Evolutionary conservation across 2,329 filamentous ascomycete genomes (phyloP), one percentile per base, ranked within the genome.

Genomic region (Hypoxylon rubiginosum): DNA sequence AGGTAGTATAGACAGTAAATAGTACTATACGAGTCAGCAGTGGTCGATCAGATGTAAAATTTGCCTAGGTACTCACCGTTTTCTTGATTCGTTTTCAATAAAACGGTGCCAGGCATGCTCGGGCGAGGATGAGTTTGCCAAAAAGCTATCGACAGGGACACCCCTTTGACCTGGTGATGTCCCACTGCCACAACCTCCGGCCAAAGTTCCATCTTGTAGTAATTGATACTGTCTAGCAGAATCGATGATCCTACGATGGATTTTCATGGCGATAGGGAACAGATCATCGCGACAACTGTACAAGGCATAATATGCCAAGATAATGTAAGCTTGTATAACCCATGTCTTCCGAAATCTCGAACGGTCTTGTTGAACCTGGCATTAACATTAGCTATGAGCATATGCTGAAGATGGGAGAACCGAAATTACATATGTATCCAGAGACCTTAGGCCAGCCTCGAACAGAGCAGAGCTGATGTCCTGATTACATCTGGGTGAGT

Each of bases 41-140:
- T 6, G 10, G 3, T 41, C 11, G 36, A 11, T 41, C 6, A 17
- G 5, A 7, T 41, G n/a, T n/a, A 41, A 41, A 17, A 3, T 41
- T 2, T 13, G 3, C 36, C 21, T 24, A 32, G 30, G 10, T 11
- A 15, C 36, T n/a, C 57, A 62, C 62, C 57, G 45, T 46, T 56
- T 82, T 76, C 0, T 77, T 72, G 9, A 80, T 78, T 66, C 79
- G 76, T 17, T 83, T 82, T 2, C 84, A 76, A n/a, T 82, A 80
- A 4, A 77, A 77, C 6, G 81, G 77, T 7, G 82, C 83, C 3
- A 85, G 72, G 1, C 76, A 75, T 11, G 80, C 79, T 66, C 85
- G 82, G 0, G 73, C 66, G 11, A 76, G 71, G 8, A 73, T 76
- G 48, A 46, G 19, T 36, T 28, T 1, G 36, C 10, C 15, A 41